Evolutionary conservation across 371 early-diverging fungal genomes (phyloP).

Genomic region (Globomyces sp.): DNA sequence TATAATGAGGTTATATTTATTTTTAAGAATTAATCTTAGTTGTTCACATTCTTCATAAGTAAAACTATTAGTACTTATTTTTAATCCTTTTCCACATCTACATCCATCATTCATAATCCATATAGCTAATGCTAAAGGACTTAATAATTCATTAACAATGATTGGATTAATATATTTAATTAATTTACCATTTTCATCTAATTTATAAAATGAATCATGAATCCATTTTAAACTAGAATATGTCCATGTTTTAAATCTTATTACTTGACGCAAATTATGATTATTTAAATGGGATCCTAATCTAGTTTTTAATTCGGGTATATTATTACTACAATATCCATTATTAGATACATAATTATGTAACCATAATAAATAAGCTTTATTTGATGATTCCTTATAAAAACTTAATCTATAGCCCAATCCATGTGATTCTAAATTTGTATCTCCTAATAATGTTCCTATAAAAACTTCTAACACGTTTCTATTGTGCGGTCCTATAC

Average conservation of each 20-base stretch:
- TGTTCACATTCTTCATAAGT: slow-evolving; percentile 15
- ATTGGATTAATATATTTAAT: slow-evolving; percentile 23
- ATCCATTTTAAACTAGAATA: slow-evolving; percentile 11
- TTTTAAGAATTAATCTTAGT: slow-evolving; percentile 14
- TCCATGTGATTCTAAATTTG: slow-evolving; percentile 12
- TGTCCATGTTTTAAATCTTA: slow-evolving; percentile 3
- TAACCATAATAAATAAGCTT: slow-evolving; percentile 19
- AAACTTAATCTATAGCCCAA: slow-evolving; percentile 12
- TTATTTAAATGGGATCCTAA: slow-evolving; percentile 1
- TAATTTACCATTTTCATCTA: slow-evolving; percentile 5
- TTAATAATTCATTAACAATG: slow-evolving; percentile 23
- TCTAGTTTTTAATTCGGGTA: neutral
- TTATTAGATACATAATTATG: neutral
- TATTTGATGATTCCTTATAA: slow-evolving; percentile 13
- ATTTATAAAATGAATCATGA: slow-evolving; percentile 6
- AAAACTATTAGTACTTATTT: slow-evolving; percentile 32
- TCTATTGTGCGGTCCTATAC: slow-evolving; percentile 16
- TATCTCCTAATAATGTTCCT: slow-evolving; percentile 19
- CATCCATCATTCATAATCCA: slow-evolving; percentile 34
- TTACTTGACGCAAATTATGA: neutral
- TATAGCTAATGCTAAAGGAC: slow-evolving; percentile 24
- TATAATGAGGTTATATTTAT: slow-evolving; percentile 21
- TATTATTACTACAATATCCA: neutral
- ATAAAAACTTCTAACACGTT: slow-evolving; percentile 22
- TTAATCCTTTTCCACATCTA: slow-evolving; percentile 23